These are phyloP conservation scores for Solanum chilense DNA, from an alignment of 257 asterid genomes.

Conservation along the genomic window DNA sequence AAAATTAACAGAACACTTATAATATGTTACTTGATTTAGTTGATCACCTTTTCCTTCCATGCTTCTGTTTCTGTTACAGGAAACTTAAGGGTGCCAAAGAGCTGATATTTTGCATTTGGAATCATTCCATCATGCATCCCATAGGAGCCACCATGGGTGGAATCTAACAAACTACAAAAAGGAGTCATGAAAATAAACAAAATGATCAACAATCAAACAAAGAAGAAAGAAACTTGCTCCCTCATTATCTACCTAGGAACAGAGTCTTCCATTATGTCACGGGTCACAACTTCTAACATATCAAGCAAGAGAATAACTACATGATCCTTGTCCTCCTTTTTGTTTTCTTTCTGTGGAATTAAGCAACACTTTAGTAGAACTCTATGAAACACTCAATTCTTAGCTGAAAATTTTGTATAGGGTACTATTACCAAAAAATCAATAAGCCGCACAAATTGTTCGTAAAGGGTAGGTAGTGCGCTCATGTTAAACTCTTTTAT, in stretches of 20 bases:
- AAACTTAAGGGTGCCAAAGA: constrained; percentile 58
- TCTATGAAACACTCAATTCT: not conserved
- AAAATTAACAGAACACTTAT: not conserved
- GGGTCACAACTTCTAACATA: constrained; percentile 91
- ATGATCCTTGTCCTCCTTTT: constrained; percentile 71
- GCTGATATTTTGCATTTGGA: constrained; percentile 47
- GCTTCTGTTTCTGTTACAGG: constrained; percentile 82
- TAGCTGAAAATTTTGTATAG: not conserved
- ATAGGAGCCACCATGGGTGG: constrained; percentile 67
- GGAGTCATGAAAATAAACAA: constrained; percentile 5
- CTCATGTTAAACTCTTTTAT: constrained; percentile 49
- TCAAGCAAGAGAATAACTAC: constrained; percentile 85
- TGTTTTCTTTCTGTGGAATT: constrained; percentile 64
- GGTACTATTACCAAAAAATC: constrained; percentile 54
- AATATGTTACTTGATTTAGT: not conserved
- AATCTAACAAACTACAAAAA: constrained; percentile 54
- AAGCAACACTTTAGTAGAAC: not conserved
- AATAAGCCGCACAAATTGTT: constrained; percentile 77
- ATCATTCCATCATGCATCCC: constrained; percentile 61
- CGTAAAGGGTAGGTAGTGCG: constrained; percentile 70
- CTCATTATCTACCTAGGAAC: constrained; percentile 50
- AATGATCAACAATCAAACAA: not conserved
- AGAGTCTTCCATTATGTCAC: constrained; percentile 84
- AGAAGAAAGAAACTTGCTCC: not conserved
- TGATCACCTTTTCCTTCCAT: constrained; percentile 84